Conservation (phyloP, 306 rosid genomes). For the Fragaria iinumae region DNA sequence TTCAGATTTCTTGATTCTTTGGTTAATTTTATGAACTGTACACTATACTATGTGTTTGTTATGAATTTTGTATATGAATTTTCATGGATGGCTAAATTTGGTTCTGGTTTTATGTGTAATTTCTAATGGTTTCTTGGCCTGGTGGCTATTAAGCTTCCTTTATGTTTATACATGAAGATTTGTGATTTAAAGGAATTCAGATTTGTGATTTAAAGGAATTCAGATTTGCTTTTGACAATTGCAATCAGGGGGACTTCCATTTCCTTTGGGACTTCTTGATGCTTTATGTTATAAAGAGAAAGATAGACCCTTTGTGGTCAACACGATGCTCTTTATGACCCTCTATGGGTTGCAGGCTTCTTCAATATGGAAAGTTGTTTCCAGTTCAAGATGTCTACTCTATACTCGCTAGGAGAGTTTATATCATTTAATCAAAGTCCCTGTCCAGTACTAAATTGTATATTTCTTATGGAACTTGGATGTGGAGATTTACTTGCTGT, state of each 20-base stretch:
- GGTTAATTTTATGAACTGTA: background rate
- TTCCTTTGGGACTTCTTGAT: background rate
- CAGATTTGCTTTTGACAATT: background rate
- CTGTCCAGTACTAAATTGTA: background rate
- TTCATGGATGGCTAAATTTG: too few relatives aligned
- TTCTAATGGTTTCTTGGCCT: too few relatives aligned
- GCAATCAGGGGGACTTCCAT: background rate
- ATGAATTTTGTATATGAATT: background rate
- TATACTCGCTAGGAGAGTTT: background rate
- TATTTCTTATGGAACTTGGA: background rate
- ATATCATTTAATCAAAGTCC: background rate
- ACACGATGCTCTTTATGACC: background rate
- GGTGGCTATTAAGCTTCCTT: too few relatives aligned
- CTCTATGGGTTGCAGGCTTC: background rate
- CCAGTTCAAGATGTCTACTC: background rate
- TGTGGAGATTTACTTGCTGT: background rate
- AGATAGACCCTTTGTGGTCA: background rate
- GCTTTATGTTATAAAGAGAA: background rate
- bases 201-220: too few relatives aligned
- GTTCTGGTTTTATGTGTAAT: too few relatives aligned
- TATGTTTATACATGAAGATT: too few relatives aligned
- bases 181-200: too few relatives aligned
- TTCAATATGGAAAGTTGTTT: background rate
- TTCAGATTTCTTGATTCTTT: background rate
- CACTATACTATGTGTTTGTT: background rate